A percentile compares a stretch with the other conserved stretches of the same genome.
Conservation (phyloP, 2,329 filamentous ascomycete genomes). For the Penicillium sp. region DNA sequence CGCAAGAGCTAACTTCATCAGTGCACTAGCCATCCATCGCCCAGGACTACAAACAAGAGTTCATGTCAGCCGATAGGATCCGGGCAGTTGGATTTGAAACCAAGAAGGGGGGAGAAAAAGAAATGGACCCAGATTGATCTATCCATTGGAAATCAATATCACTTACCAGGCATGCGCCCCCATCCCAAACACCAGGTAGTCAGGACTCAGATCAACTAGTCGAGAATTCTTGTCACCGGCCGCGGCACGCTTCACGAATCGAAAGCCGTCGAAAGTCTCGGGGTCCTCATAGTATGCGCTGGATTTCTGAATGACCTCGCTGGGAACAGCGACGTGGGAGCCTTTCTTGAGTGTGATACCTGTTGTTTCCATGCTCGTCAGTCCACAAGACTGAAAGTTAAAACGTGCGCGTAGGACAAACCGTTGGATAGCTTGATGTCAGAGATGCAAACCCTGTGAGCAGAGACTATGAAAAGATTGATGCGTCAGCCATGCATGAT, state of each 20-base stretch:
- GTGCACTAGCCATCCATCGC: conserved; percentile 23
- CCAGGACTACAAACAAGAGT: conserved; percentile 20
- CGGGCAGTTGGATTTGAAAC: conserved; percentile 17
- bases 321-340: conserved; percentile 23
- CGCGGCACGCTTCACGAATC: conserved; percentile 19
- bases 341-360: conserved; percentile 21
- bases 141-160: background rate
- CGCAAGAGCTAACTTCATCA: conserved; percentile 22
- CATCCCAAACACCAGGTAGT: conserved; percentile 26
- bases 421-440: conserved; percentile 20
- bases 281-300: conserved; percentile 15
- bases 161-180: conserved; percentile 24
- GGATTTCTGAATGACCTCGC: conserved; percentile 18
- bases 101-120: background rate
- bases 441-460: conserved; percentile 20
- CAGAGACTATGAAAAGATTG: conserved; percentile 17
- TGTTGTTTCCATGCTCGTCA: background rate
- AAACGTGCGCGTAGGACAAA: conserved; percentile 1
- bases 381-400: background rate
- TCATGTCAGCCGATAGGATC: conserved; percentile 13
- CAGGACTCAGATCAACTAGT: conserved; percentile 23
- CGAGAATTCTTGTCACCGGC: conserved; percentile 14
- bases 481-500: conserved; percentile 4
- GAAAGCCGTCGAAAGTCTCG: conserved; percentile 21
- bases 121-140: background rate